Evolutionary conservation across 2,329 filamentous ascomycete species (phyloP), one percentile per base, ranked within the genome.

Genomic region (Cladorrhinum sp.): DNA sequence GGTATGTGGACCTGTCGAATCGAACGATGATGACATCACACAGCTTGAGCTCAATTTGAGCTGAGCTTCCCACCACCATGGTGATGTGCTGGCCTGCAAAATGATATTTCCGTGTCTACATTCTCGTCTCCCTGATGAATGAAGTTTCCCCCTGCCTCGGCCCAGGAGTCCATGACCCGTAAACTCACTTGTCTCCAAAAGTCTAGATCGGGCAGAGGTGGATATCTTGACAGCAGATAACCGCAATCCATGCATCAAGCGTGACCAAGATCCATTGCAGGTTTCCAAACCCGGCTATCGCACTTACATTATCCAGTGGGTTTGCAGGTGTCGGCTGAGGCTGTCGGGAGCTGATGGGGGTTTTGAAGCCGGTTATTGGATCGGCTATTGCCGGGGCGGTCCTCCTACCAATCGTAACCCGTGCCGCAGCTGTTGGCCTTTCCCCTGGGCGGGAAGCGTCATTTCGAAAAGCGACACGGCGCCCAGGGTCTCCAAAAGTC

Each of bases 401-500:
- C 16, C 18, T 53, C 32, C 6, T 38, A 41, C 61, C 61, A 58
- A 32, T 45, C 10, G 18, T 50, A 50, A 49, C 57, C 48, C 18
- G 58, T 57, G 53, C 49, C 59, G 49, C 38, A 50, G n/a, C 50
- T 32, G 36, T 57, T 36, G 48, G 32, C 25, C 41, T 22, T 25
- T 23, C 36, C 24, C 49, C 36, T 56, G 51, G 55, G 25, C 48
- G 29, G 29, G 52, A 48, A 68, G 66, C 66, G 65, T 68, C 65
- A 68, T 68, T 68, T 68, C 64, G 52, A 61, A 61, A 65, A 66
- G 62, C 52, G 58, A 58, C 41, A 32, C 45, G 45, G 50, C 29
- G 27, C 22, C 50, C 56, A 25, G 50, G 36, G 36, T 41, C 36
- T 41, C 25, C 36, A 41, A 41, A 41, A 41, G 36, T n/a, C 45